Conservation (phyloP, 2,329 filamentous ascomycete genomes). For the Fusarium burgessii region DNA sequence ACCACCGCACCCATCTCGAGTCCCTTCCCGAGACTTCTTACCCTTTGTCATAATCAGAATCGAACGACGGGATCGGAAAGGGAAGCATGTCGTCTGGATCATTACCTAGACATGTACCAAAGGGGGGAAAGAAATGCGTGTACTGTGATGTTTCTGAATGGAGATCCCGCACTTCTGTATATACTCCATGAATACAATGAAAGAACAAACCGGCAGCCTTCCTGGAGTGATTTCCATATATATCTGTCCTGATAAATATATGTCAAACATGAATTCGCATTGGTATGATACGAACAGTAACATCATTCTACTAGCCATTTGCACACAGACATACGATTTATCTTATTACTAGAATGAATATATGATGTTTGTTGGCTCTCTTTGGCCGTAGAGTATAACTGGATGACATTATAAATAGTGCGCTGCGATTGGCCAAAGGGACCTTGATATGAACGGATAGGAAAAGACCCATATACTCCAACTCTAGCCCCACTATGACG, state of each 20-base stretch:
- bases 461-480: conserved; percentile 25
- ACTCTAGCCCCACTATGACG: conserved; percentile 48
- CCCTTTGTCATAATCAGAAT: conserved; percentile 70
- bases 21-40: conserved; percentile 84
- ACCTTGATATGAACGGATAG: conserved; percentile 15
- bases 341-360: background rate
- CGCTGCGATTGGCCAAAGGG: conserved; percentile 28
- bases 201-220: conserved; percentile 19
- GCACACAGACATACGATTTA: background rate
- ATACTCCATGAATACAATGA: conserved; percentile 45
- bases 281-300: background rate
- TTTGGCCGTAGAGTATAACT: background rate
- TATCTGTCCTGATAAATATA: background rate
- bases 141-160: conserved; percentile 32
- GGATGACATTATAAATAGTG: conserved; percentile 37
- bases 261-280: background rate
- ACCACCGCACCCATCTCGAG: conserved; percentile 86
- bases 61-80: conserved; percentile 25
- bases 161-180: conserved; percentile 35
- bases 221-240: background rate
- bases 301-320: background rate
- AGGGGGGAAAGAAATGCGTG: conserved; percentile 14
- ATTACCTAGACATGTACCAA: conserved; percentile 16
- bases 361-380: background rate
- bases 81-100: conserved; percentile 17